Evolutionary conservation across 495 filamentous ascomycete species (phyloP), one percentile per base, ranked within the genome.

Genomic region (Xylaria flabelliformis): DNA sequence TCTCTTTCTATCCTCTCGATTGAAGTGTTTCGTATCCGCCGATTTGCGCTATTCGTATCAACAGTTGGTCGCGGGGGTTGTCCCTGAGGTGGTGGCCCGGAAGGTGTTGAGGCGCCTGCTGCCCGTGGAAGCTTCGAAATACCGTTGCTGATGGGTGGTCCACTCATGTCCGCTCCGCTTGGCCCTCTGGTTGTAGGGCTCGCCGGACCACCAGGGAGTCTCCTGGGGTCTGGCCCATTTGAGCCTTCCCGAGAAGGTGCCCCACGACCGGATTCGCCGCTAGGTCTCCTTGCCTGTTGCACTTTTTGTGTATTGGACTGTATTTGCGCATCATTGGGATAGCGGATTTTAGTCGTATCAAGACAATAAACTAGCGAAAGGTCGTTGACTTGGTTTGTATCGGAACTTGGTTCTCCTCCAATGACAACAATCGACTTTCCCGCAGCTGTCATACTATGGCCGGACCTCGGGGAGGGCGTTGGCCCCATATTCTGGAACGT

Each of bases 401-500:
- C 91, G 12, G 94, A 94, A 81, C 95, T 98, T 41, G 96, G 96
- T 76, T 99, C 96, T 63, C 96, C 96, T 13, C 93, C 97, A 55
- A 98, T 84, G 17, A 98, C 94, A 62, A 98, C 92, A 71, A 99
- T 90, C 63, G 95, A 91, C 75, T 97, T 97, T 6, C 92, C 93
- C 74, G 93, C 93, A 6, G 94, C 90, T 0, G 97, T 98, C 96
- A 98, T 98, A 80, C 94, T 97, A 80, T 99, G 97, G 0, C 97
- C 97, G 24, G 95, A 97, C 58, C 97, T 86, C 24, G 96, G 91
- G 8, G 94, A 97, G 0, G 97, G 97, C 4, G 94, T 95, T 1
- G 94, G 95, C 0, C 97, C 97, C 97, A 99, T 99, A 76, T 99
- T 99, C 77, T 98, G 97, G 83, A 99, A 99, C 13, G 95, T 98